Conservation (phyloP, 129 eudicot species). For the Chrysanthemum seticuspe region DNA sequence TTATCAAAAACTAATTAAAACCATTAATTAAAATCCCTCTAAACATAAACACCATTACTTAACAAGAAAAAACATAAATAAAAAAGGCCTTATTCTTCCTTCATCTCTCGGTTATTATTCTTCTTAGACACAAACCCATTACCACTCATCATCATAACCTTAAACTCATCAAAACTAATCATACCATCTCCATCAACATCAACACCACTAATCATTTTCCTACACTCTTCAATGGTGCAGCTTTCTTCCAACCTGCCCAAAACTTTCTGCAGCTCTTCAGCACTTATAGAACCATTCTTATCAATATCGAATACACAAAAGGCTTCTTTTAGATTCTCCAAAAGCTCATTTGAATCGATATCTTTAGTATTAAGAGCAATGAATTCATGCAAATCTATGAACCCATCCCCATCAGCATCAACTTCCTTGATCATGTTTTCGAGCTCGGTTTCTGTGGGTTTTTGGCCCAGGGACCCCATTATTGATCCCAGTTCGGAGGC, state of each 20-base stretch:
- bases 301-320: constrained; percentile 61
- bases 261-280: constrained; percentile 62
- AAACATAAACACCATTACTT: too few relatives aligned
- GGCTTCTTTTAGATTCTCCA: constrained; percentile 56
- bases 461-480: constrained; percentile 62
- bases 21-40: too few relatives aligned
- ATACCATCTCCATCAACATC: constrained; percentile 63
- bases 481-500: constrained; percentile 66
- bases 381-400: constrained; percentile 58
- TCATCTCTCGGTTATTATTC: not conserved
- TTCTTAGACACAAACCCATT: constrained; percentile 15
- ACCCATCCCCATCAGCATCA: constrained; percentile 74
- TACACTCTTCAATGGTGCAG: constrained; percentile 50
- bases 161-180: constrained; percentile 72
- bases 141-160: constrained; percentile 76
- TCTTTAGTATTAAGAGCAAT: constrained; percentile 64
- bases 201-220: constrained; percentile 68
- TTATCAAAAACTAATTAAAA: too few relatives aligned
- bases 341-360: constrained; percentile 46
- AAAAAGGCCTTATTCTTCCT: not conserved
- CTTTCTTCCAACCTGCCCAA: constrained; percentile 57
- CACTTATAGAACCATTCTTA: constrained; percentile 60
- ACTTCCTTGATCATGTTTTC: constrained; percentile 53
- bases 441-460: constrained; percentile 46
- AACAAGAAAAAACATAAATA: too few relatives aligned